Evolutionary conservation across 352 stramenopile species (phyloP).

Genomic region (Phytophthora ramorum): DNA sequence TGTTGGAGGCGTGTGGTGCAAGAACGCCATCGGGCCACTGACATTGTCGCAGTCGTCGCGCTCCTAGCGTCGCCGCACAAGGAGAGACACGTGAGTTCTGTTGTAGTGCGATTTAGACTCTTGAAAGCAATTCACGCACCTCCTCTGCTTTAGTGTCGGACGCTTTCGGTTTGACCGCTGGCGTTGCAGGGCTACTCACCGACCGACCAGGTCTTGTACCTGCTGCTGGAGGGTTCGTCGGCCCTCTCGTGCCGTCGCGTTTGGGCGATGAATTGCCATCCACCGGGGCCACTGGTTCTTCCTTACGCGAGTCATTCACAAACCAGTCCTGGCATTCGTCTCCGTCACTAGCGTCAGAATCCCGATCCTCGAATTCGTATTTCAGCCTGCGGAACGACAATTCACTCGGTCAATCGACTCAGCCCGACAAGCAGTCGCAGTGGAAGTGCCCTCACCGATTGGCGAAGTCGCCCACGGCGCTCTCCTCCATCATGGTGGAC

Average conservation of each 20-base stretch:
- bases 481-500: slow-evolving; percentile 56
- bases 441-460: slow-evolving; percentile 44
- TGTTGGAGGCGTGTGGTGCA: slow-evolving; percentile 62
- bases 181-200: slow-evolving; percentile 22
- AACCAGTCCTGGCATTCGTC: slow-evolving; percentile 84
- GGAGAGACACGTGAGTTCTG: no score
- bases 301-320: slow-evolving; percentile 69
- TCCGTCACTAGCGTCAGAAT: slow-evolving; percentile 55
- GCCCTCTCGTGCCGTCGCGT: slow-evolving; percentile 18
- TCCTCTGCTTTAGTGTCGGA: slow-evolving; percentile 34
- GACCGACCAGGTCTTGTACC: slow-evolving; percentile 14
- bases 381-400: slow-evolving; percentile 43
- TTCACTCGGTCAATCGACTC: not conserved
- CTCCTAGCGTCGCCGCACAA: slow-evolving; percentile 19
- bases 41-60: slow-evolving; percentile 42
- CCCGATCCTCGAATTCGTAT: slow-evolving; percentile 74
- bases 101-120: not conserved
- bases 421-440: not conserved
- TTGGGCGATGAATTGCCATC: slow-evolving; percentile 32
- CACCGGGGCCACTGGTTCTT: slow-evolving; percentile 33
- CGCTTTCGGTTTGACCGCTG: slow-evolving; percentile 23
- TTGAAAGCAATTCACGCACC: slow-evolving; percentile 4
- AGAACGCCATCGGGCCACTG: slow-evolving; percentile 59
- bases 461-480: slow-evolving; percentile 66
- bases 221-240: slow-evolving; percentile 5